Base-by-base conservation (phyloP, 768 basidiomycete species). In the Boletellus ananas region DNA sequence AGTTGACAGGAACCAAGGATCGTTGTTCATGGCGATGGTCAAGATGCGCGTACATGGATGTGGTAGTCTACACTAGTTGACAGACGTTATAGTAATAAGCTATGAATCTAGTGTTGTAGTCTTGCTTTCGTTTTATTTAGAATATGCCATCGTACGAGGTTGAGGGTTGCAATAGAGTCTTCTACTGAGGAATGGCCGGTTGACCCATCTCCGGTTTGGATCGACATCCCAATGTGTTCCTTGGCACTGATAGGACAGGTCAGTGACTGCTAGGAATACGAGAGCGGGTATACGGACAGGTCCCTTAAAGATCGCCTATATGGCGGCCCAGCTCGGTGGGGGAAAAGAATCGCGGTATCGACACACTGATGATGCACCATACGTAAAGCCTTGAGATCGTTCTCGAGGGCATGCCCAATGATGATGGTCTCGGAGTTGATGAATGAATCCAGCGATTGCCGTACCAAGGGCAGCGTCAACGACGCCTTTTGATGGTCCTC, bases 371-470 rank as follows among this genome's bases (percentile, higher is more conserved):
- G 77, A 65, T 99, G 96, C 1, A 98, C 70, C 59, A 98, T 83
- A 14, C 96, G 79, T 55, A 99, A 71, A 8, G 95, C 87, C 65
- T 86, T 89, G 56, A 99, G 71, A 64, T 99, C 96, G 66, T 98
- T 98, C 55, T 98, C 95, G 17, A 98, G 75, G 0, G 85, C 90
- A 68, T 89, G 87, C 2, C 95, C 95, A 47, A 97, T 84, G 33
- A 98, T 72, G 56, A 97, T 85, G 1, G 95, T 97, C 9, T 88
- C 73, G 13, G 83, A 71, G 46, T 85, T 83, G 47, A 98, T 85
- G 62, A 89, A 73, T 14, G 74, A 66, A 53, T 87, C 83, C 10
- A 96, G 75, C 0, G 85, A 80, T 43, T 74, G 72, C 45, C 90
- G 79, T 43, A 92, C 78, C 2, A 82, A 74, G 4, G 75, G 59